Conservation (phyloP, 2,329 filamentous ascomycete genomes). For the Pleurostoma richardsiae region DNA sequence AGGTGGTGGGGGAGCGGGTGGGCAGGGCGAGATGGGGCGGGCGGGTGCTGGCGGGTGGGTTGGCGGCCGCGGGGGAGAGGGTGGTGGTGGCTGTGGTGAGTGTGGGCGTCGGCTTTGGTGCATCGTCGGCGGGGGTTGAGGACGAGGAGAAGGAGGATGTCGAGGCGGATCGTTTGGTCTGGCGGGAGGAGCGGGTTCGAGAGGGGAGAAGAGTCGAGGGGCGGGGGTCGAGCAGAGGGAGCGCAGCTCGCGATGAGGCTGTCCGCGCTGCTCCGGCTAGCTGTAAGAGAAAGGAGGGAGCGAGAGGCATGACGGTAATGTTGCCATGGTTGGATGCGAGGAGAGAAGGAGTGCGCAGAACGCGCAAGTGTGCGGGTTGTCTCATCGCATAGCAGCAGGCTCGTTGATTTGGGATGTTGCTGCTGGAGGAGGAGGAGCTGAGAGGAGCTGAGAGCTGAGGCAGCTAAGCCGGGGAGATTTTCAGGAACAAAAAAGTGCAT, state of each 20-base stretch:
- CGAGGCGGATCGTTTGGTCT: background rate
- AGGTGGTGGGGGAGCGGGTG: constrained; percentile 37
- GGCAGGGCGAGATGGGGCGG: constrained; percentile 66
- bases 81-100: background rate
- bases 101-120: too few relatives aligned
- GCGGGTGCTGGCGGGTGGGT: constrained; percentile 68
- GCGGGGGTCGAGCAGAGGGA: background rate
- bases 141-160: background rate
- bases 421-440: background rate
- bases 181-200: background rate
- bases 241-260: background rate
- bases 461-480: constrained; percentile 1
- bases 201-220: too few relatives aligned
- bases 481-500: constrained; percentile 1
- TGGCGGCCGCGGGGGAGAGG: constrained; percentile 27
- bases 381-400: constrained; percentile 12
- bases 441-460: background rate
- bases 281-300: background rate
- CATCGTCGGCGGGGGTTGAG: background rate
- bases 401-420: background rate
- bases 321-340: background rate
- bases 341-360: constrained; percentile 7
- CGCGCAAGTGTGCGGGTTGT: constrained; percentile 10
- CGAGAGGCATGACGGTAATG: background rate
- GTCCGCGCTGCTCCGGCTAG: background rate